Percentiles rank a stretch among this genome's conserved stretches.
These are phyloP conservation scores for Gyrodon lividus DNA, from an alignment of 768 basidiomycete species.

Conservation along the genomic window DNA sequence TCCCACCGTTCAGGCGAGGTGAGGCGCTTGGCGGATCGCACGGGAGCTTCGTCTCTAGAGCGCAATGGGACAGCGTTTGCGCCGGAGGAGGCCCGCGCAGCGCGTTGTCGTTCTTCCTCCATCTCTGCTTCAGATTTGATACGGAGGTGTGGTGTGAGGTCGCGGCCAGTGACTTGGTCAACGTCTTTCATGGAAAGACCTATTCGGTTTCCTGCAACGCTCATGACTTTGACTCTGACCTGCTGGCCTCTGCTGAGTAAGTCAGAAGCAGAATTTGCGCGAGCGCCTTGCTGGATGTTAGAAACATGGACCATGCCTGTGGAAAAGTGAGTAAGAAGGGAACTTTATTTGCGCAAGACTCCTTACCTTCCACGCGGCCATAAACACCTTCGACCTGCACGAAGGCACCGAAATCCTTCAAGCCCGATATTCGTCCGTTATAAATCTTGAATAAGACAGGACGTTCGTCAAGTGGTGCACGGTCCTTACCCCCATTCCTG, in stretches of 20 bases:
- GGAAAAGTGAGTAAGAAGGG: conserved; percentile 6
- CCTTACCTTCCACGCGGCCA: conserved; percentile 86
- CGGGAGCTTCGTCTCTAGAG: conserved; percentile 47
- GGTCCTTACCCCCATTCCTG: conserved; percentile 37
- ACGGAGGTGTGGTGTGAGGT: conserved; percentile 91
- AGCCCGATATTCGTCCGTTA: conserved; percentile 74
- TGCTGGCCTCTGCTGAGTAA: conserved; percentile 78
- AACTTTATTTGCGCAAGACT: neutral
- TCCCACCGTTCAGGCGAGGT: conserved; percentile 99
- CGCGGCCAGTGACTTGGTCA: conserved; percentile 85
- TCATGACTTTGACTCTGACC: conserved; percentile 97
- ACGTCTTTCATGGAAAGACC: conserved; percentile 98
- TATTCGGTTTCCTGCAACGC: conserved; percentile 75
- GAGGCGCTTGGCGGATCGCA: conserved; percentile 82
- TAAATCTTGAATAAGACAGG: conserved; percentile 96
- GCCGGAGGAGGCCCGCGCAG: conserved; percentile 69
- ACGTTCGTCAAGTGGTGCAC: conserved; percentile 60
- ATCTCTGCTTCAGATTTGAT: conserved; percentile 94
- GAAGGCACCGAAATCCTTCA: conserved; percentile 97
- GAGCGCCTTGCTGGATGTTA: conserved; percentile 79
- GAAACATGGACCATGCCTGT: conserved; percentile 98
- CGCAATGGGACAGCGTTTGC: conserved; percentile 84
- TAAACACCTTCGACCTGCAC: conserved; percentile 83
- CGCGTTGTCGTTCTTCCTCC: conserved; percentile 69
- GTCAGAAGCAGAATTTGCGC: conserved; percentile 86